Conservation (phyloP, 148 eudicot genomes). For the Selenicereus undatus region DNA sequence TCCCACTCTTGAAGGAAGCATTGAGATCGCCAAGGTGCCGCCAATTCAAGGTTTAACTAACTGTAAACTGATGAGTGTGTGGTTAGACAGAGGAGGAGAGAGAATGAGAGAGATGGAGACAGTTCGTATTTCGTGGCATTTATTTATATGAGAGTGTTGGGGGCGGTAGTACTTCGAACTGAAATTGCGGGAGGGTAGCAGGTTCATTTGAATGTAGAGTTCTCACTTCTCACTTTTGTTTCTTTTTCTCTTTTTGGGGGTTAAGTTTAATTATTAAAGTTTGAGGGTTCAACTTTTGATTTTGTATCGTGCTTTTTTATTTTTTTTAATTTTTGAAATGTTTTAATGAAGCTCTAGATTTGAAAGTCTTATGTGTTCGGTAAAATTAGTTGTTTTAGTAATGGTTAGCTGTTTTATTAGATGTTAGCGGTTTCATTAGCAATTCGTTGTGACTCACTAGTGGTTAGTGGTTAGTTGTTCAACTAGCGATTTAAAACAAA, state of each 20-base stretch:
- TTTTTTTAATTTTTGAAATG: too few species aligned
- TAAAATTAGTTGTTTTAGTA: too few species aligned
- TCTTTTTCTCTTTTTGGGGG: neutral
- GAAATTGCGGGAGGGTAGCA: slow-evolving; percentile 15
- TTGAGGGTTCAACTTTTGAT: too few species aligned
- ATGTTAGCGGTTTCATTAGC: too few species aligned
- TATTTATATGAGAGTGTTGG: slow-evolving; percentile 17
- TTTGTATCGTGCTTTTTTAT: too few species aligned
- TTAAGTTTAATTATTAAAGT: too few species aligned
- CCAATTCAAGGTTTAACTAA: neutral
- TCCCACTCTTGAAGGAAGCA: slow-evolving; percentile 33
- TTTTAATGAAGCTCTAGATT: too few species aligned
- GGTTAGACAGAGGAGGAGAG: neutral
- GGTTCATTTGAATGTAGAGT: neutral
- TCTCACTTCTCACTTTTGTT: neutral
- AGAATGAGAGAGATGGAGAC: neutral
- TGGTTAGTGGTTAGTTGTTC: too few species aligned
- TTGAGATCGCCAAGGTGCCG: slow-evolving; percentile 6
- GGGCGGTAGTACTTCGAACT: slow-evolving; percentile 6
- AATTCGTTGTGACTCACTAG: too few species aligned
- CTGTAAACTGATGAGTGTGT: neutral
- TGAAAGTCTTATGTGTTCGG: too few species aligned
- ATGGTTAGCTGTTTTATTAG: too few species aligned
- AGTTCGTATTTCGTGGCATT: slow-evolving; percentile 14
- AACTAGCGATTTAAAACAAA: too few species aligned